These are phyloP conservation scores for Sophora flavescens DNA, from an alignment of 306 rosid species.

Conservation along the genomic window DNA sequence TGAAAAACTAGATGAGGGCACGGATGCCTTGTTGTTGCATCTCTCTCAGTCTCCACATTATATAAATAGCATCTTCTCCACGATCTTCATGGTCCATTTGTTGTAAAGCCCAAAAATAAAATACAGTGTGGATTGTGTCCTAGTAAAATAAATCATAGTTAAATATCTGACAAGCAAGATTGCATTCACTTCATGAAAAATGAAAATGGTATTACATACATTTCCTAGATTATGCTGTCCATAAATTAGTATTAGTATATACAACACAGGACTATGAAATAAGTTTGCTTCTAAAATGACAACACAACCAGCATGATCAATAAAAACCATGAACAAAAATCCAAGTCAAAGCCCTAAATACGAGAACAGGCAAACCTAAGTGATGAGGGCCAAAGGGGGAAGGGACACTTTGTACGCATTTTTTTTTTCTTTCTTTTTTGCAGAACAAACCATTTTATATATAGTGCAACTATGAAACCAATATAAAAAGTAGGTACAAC, in stretches of 20 bases:
- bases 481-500: background rate
- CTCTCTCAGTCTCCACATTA: constrained; percentile 89
- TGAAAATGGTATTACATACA: constrained; percentile 10
- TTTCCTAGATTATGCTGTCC: background rate
- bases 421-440: background rate
- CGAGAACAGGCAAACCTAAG: background rate
- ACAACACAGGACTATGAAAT: background rate
- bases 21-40: constrained; percentile 77
- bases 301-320: background rate
- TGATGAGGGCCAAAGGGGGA: background rate
- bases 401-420: background rate
- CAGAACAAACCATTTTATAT: constrained; percentile 3
- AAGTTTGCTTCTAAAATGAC: background rate
- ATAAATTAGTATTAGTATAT: background rate
- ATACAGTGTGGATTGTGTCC: constrained; percentile 93
- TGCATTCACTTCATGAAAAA: constrained; percentile 18
- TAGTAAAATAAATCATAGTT: constrained; percentile 15
- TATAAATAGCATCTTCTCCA: constrained; percentile 69
- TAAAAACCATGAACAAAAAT: constrained; percentile 4
- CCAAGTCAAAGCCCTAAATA: background rate
- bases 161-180: constrained; percentile 17
- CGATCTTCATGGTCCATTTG: constrained; percentile 72
- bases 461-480: background rate
- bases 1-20: constrained; percentile 71
- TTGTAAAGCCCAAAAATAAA: constrained; percentile 86